Conservation (phyloP, 2,329 filamentous ascomycete species). For the Colletotrichum chlorophyti region DNA sequence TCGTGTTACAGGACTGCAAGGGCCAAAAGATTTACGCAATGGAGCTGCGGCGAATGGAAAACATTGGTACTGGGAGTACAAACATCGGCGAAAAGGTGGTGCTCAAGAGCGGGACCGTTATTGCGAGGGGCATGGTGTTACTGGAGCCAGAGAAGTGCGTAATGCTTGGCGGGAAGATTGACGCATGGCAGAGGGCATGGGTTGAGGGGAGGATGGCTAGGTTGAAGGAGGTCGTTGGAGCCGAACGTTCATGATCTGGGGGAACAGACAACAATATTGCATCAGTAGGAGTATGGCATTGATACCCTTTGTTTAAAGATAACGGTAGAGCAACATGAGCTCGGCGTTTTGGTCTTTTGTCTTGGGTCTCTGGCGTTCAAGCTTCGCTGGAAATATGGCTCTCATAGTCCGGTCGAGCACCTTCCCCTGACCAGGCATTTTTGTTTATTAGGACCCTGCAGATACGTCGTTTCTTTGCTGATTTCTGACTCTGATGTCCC, state of each 20-base stretch:
- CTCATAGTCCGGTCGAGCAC: too few relatives aligned
- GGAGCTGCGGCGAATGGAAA: constrained; percentile 72
- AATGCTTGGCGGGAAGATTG: constrained; percentile 89
- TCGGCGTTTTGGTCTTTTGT: background rate
- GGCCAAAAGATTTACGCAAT: constrained; percentile 75
- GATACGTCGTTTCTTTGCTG: too few relatives aligned
- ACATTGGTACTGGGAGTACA: constrained; percentile 68
- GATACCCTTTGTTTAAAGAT: constrained; percentile 9
- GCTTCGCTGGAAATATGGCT: too few relatives aligned
- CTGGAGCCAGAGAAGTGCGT: constrained; percentile 72
- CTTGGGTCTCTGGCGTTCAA: too few relatives aligned
- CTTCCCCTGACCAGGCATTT: too few relatives aligned
- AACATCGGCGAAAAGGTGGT: constrained; percentile 84
- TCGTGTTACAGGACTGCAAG: constrained; percentile 81
- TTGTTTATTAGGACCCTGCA: too few relatives aligned
- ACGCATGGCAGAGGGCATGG: constrained; percentile 82
- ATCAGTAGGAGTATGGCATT: constrained; percentile 12
- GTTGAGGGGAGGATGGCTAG: constrained; percentile 71
- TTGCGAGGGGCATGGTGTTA: constrained; percentile 80
- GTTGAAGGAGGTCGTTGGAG: constrained; percentile 66
- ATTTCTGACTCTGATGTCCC: too few relatives aligned
- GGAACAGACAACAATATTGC: background rate
- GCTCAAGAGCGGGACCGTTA: constrained; percentile 67
- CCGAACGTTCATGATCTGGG: constrained; percentile 29
- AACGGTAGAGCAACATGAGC: background rate